phyloP scores from a whole-genome alignment of 768 basidiomycete genomes.

The Russula virescens region DNA sequence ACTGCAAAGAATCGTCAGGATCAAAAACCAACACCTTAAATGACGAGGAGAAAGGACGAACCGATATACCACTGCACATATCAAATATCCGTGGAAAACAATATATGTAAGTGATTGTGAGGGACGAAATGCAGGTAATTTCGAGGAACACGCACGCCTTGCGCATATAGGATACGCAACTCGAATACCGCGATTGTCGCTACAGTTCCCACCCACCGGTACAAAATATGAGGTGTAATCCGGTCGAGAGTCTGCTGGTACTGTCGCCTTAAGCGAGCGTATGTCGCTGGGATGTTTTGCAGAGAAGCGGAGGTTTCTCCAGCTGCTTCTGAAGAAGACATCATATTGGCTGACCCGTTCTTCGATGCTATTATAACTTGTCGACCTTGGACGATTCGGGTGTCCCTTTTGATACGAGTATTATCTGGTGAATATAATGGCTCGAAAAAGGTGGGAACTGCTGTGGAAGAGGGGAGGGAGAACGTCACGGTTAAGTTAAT shows the following conservation, averaged over 20 bases:
- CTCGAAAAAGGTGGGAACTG: not conserved
- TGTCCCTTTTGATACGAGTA: not conserved
- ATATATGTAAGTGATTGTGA: slow-evolving; percentile 7
- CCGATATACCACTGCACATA: slow-evolving; percentile 81
- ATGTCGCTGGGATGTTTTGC: slow-evolving; percentile 31
- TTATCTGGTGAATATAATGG: slow-evolving; percentile 6
- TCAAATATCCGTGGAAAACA: not conserved
- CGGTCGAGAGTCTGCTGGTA: slow-evolving; percentile 90
- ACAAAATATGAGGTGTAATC: slow-evolving; percentile 82
- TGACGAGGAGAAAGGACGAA: slow-evolving; percentile 38
- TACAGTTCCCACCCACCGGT: slow-evolving; percentile 80
- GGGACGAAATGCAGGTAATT: not conserved
- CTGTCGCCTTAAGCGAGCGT: slow-evolving; percentile 56
- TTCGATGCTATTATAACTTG: not conserved
- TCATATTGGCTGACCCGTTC: slow-evolving; percentile 12
- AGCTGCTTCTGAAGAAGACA: slow-evolving; percentile 21
- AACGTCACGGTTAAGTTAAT: not conserved
- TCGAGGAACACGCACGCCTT: slow-evolving; percentile 43
- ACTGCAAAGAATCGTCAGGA: slow-evolving; percentile 35
- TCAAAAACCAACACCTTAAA: not conserved
- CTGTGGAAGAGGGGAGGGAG: not conserved
- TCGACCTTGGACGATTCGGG: not conserved
- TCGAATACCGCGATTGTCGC: slow-evolving; percentile 71
- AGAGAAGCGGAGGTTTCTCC: slow-evolving; percentile 25
- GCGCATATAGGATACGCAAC: slow-evolving; percentile 77